Evolutionary conservation across 1,139 yeast species (phyloP).

Genomic region (Nadsonia starkeyi-henricii): DNA sequence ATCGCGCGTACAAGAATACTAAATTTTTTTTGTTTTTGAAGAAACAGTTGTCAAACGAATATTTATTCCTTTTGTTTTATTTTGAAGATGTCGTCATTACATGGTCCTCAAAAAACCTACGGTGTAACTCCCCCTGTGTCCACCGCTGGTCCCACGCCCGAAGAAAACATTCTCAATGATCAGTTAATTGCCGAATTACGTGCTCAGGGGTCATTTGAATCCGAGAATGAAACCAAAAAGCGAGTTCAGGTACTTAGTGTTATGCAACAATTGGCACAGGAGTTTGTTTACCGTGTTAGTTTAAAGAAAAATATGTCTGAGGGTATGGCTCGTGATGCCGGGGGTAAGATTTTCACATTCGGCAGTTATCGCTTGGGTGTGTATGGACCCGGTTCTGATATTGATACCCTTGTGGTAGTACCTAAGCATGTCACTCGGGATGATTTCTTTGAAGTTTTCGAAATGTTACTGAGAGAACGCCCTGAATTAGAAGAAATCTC

Average conservation of each 20-base stretch:
- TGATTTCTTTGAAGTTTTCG: conserved; percentile 76
- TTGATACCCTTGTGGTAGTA: conserved; percentile 86
- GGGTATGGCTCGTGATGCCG: conserved; percentile 95
- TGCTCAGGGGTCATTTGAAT: conserved; percentile 78
- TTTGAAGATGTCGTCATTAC: not conserved
- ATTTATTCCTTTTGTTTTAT: too few relatives aligned
- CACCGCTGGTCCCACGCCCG: conserved; percentile 65
- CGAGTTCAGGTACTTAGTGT: conserved; percentile 61
- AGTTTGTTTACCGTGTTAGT: conserved; percentile 74
- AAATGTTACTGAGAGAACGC: conserved; percentile 46
- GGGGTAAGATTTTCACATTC: conserved; percentile 89
- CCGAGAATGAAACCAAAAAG: conserved; percentile 65
- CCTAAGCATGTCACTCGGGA: conserved; percentile 91
- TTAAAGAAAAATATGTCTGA: conserved; percentile 81
- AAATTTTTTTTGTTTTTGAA: too few relatives aligned
- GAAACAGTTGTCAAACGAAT: too few relatives aligned
- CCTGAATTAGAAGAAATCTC: conserved; percentile 81
- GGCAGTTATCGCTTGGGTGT: conserved; percentile 94
- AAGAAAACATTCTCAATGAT: conserved; percentile 65
- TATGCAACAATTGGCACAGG: conserved; percentile 59
- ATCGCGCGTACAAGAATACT: too few relatives aligned
- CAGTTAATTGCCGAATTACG: conserved; percentile 63
- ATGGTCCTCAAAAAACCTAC: conserved; percentile 4
- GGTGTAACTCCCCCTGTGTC: conserved; percentile 93
- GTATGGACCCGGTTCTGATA: conserved; percentile 96